These are phyloP conservation scores for Cairneyella variabilis DNA, from an alignment of 495 filamentous ascomycete species.

Conservation along the genomic window DNA sequence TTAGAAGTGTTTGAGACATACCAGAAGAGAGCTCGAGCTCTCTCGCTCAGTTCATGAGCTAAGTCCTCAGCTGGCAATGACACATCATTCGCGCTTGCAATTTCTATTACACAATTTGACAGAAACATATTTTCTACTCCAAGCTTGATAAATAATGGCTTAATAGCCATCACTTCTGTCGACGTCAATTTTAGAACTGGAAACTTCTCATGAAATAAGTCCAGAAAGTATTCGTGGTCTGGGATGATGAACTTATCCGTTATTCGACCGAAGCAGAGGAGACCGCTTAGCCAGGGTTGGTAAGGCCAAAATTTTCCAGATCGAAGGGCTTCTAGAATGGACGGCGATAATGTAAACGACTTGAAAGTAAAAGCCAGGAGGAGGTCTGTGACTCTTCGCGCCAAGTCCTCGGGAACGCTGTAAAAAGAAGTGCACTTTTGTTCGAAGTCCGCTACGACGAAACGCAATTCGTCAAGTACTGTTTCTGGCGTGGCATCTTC, in stretches of 20 bases:
- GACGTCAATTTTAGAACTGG: background rate
- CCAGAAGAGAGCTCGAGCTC: background rate
- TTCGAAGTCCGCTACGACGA: background rate
- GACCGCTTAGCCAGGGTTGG: background rate
- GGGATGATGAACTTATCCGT: background rate
- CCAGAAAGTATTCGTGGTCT: constrained; percentile 1
- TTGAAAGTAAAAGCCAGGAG: constrained; percentile 1
- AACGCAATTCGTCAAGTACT: background rate
- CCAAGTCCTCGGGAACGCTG: background rate
- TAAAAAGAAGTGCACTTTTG: background rate
- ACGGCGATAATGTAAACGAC: background rate
- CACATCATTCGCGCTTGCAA: background rate
- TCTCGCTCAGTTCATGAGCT: background rate
- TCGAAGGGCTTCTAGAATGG: background rate
- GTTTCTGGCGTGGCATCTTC: background rate
- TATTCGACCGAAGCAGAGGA: background rate
- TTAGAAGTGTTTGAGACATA: background rate
- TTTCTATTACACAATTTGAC: background rate
- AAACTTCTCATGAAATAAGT: background rate
- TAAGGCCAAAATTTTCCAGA: background rate
- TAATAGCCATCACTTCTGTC: background rate
- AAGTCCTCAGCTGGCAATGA: background rate
- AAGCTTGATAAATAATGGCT: constrained; percentile 1
- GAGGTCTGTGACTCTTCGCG: background rate
- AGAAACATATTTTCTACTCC: background rate